Evolutionary conservation across 2,329 filamentous ascomycete species (phyloP).

Genomic region (Apiospora kogelbergensis): DNA sequence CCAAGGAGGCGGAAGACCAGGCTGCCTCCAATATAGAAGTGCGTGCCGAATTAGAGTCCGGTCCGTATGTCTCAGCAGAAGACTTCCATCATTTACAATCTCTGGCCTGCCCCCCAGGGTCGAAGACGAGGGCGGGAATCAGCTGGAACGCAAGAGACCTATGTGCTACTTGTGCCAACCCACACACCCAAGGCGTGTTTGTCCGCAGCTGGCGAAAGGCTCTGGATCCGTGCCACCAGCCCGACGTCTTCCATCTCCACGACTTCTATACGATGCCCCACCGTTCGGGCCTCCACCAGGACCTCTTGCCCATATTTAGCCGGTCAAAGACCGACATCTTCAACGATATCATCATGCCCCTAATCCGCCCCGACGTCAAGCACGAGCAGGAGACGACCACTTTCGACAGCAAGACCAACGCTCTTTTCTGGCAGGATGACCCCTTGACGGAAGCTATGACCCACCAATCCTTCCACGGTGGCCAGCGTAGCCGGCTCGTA

Average conservation of each 20-base stretch:
- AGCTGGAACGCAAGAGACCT: slow-evolving; percentile 65
- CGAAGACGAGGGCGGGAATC: slow-evolving; percentile 56
- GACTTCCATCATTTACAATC: slow-evolving; percentile 34
- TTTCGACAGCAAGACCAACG: slow-evolving; percentile 63
- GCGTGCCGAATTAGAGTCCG: not conserved
- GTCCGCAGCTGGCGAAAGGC: slow-evolving; percentile 64
- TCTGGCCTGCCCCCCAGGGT: slow-evolving; percentile 61
- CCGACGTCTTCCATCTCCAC: slow-evolving; percentile 72
- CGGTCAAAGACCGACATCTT: slow-evolving; percentile 71
- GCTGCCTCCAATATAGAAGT: not conserved
- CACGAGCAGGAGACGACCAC: slow-evolving; percentile 43
- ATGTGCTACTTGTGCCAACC: slow-evolving; percentile 61
- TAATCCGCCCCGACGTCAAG: slow-evolving; percentile 49
- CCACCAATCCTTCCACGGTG: slow-evolving; percentile 59
- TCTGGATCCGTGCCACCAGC: slow-evolving; percentile 72
- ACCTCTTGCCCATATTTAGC: slow-evolving; percentile 74
- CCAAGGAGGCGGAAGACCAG: not conserved
- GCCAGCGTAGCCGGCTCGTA: slow-evolving; percentile 71
- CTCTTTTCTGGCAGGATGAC: slow-evolving; percentile 74
- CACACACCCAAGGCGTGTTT: slow-evolving; percentile 64
- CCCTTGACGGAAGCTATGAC: slow-evolving; percentile 52
- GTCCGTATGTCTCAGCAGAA: slow-evolving; percentile 14
- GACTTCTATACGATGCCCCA: slow-evolving; percentile 70
- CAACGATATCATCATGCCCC: slow-evolving; percentile 74
- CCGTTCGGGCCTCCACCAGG: slow-evolving; percentile 58